These are phyloP conservation scores for Cytospora mali DNA, from an alignment of 2,329 filamentous ascomycete species.

Conservation along the genomic window DNA sequence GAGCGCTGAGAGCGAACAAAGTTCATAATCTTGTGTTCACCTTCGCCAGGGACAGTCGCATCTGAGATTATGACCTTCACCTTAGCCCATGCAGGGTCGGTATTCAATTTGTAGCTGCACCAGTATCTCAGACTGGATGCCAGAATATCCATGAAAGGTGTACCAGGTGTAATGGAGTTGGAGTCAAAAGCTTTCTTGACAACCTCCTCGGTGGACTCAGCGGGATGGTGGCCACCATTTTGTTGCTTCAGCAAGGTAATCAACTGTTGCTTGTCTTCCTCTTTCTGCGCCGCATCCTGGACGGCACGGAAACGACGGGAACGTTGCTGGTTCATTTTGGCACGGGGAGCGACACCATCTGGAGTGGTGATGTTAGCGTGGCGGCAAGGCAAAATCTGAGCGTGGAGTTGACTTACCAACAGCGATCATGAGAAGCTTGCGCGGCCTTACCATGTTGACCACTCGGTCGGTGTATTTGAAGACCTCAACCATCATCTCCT, in stretches of 20 bases:
- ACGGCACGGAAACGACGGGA: constrained; percentile 93
- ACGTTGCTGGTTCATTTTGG: constrained; percentile 99
- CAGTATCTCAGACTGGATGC: constrained; percentile 90
- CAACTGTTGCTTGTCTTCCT: constrained; percentile 86
- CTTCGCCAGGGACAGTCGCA: constrained; percentile 95
- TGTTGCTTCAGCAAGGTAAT: constrained; percentile 82
- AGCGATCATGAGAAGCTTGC: constrained; percentile 96
- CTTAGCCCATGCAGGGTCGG: constrained; percentile 92
- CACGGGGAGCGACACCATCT: constrained; percentile 96
- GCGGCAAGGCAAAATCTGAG: background rate
- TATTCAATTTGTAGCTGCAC: constrained; percentile 97
- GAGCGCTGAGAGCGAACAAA: constrained; percentile 93
- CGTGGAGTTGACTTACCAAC: constrained; percentile 66
- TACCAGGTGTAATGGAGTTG: constrained; percentile 88
- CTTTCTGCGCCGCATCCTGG: constrained; percentile 92
- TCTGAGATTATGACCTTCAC: constrained; percentile 98
- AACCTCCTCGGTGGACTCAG: constrained; percentile 62
- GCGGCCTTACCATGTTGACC: constrained; percentile 96
- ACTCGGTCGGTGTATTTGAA: constrained; percentile 99
- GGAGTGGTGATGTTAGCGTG: constrained; percentile 34
- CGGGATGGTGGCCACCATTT: constrained; percentile 65
- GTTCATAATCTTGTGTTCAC: constrained; percentile 99
- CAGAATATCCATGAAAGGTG: constrained; percentile 97
- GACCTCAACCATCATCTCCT: constrained; percentile 99
- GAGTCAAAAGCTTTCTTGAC: constrained; percentile 92